Percentiles rank a stretch among this genome's conserved stretches.
Conservation (phyloP, 1,284 basidiomycete genomes). For the Pseudomicrostroma phylloplanum region DNA sequence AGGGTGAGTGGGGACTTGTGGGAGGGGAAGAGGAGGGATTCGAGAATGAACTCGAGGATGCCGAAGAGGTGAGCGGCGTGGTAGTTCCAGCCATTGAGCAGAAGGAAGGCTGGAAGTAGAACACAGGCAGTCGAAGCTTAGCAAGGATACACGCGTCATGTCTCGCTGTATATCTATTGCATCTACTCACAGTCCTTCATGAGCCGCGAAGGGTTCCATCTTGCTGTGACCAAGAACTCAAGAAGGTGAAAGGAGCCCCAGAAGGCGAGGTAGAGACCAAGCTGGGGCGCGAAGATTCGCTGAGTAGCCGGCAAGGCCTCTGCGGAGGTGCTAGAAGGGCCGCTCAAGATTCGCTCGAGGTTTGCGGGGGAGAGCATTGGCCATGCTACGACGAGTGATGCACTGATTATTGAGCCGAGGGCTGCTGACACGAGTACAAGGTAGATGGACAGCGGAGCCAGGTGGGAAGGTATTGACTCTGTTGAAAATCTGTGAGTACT, state of each 20-base stretch:
- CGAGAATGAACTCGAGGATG: constrained; percentile 69
- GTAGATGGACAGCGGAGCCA: not conserved
- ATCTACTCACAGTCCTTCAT: constrained; percentile 72
- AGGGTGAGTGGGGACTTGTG: constrained; percentile 7
- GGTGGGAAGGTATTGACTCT: constrained; percentile 5
- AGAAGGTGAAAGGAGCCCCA: constrained; percentile 72
- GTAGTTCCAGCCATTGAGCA: constrained; percentile 83
- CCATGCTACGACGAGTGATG: not conserved
- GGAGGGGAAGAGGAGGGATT: constrained; percentile 15
- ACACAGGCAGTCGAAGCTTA: not conserved
- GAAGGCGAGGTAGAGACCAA: constrained; percentile 31
- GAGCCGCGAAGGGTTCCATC: constrained; percentile 87
- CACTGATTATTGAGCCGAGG: constrained; percentile 1
- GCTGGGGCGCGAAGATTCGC: constrained; percentile 9
- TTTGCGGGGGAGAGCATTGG: not conserved
- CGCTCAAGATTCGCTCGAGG: not conserved
- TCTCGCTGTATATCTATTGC: too few species aligned
- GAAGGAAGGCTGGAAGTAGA: constrained; percentile 67
- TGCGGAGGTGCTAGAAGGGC: not conserved
- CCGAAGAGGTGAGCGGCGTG: constrained; percentile 76
- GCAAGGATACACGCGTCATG: not conserved
- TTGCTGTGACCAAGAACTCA: constrained; percentile 90
- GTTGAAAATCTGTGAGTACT: not conserved
- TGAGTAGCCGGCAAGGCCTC: too few species aligned
- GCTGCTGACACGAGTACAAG: not conserved